These are phyloP conservation scores for Auricularia heimuer DNA, from an alignment of 768 basidiomycete genomes.

Conservation along the genomic window DNA sequence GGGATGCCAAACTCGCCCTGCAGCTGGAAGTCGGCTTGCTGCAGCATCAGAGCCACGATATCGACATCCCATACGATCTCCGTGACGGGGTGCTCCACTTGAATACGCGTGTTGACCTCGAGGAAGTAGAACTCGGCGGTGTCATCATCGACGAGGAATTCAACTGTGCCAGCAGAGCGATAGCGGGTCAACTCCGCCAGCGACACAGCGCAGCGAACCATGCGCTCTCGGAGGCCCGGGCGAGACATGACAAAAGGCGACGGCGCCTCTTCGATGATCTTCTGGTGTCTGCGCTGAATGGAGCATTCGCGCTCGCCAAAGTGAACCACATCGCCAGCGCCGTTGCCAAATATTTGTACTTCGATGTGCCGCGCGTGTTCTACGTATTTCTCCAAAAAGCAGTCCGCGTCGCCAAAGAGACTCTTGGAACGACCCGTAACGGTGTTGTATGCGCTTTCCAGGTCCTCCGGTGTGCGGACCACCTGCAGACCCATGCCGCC, in stretches of 20 bases:
- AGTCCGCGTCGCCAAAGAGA: slow-evolving; percentile 31
- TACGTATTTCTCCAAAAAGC: slow-evolving; percentile 55
- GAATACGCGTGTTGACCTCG: slow-evolving; percentile 63
- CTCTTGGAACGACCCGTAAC: slow-evolving; percentile 67
- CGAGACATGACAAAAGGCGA: slow-evolving; percentile 43
- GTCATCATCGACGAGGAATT: slow-evolving; percentile 50
- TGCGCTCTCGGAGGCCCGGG: slow-evolving; percentile 34
- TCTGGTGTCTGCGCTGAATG: slow-evolving; percentile 60
- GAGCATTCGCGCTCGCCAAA: slow-evolving; percentile 67
- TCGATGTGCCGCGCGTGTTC: slow-evolving; percentile 52
- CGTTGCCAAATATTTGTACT: slow-evolving; percentile 65
- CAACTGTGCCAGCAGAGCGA: slow-evolving; percentile 56
- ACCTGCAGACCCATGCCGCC: slow-evolving; percentile 74
- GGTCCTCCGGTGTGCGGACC: slow-evolving; percentile 75
- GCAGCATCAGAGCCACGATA: slow-evolving; percentile 55
- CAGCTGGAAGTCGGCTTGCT: slow-evolving; percentile 38
- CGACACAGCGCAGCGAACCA: slow-evolving; percentile 42
- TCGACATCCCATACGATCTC: slow-evolving; percentile 37
- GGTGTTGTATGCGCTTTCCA: slow-evolving; percentile 90
- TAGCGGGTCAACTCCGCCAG: slow-evolving; percentile 43
- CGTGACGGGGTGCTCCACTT: slow-evolving; percentile 62
- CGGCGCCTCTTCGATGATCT: slow-evolving; percentile 61
- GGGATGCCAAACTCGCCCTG: not conserved
- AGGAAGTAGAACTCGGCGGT: slow-evolving; percentile 53
- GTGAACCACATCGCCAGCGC: slow-evolving; percentile 44